phyloP scores from a whole-genome alignment of 2,329 filamentous ascomycete species.

The Fusarium haematococcum region DNA sequence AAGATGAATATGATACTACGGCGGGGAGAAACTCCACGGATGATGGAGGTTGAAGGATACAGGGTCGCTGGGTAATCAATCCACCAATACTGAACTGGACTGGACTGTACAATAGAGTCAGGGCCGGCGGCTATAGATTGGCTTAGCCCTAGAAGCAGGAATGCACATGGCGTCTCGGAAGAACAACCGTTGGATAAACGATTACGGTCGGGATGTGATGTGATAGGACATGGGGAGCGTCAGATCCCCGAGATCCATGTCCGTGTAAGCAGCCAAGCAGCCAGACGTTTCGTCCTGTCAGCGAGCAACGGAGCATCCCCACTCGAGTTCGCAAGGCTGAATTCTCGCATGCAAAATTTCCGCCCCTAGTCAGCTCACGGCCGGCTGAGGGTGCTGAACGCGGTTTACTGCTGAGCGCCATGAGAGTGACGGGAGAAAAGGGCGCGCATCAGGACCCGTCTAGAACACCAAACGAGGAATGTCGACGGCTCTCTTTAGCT shows the following conservation, averaged over 20 bases:
- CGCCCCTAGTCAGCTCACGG: constrained; percentile 9
- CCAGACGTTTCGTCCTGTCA: not conserved
- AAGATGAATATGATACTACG: constrained; percentile 20
- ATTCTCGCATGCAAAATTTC: constrained; percentile 11
- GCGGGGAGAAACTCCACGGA: constrained; percentile 18
- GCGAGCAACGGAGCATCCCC: not conserved
- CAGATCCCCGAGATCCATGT: constrained; percentile 19
- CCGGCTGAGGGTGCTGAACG: constrained; percentile 10
- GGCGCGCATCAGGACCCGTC: constrained; percentile 4
- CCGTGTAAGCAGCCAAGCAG: constrained; percentile 20
- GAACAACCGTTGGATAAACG: constrained; percentile 11
- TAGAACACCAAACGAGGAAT: constrained; percentile 18
- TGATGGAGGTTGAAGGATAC: constrained; percentile 25
- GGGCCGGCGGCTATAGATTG: constrained; percentile 33
- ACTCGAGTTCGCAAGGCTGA: constrained; percentile 19
- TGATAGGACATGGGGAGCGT: not conserved
- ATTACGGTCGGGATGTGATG: not conserved
- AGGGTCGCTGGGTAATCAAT: constrained; percentile 40
- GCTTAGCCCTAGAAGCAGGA: constrained; percentile 42
- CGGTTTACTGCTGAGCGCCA: constrained; percentile 18
- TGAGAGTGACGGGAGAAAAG: not conserved
- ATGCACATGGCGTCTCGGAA: constrained; percentile 43
- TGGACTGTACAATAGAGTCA: constrained; percentile 46
- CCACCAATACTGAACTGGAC: constrained; percentile 39
- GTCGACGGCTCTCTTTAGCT: constrained; percentile 5